Evolutionary conservation across 257 asterid genomes (phyloP).

Genomic region (Primulina tabacum): DNA sequence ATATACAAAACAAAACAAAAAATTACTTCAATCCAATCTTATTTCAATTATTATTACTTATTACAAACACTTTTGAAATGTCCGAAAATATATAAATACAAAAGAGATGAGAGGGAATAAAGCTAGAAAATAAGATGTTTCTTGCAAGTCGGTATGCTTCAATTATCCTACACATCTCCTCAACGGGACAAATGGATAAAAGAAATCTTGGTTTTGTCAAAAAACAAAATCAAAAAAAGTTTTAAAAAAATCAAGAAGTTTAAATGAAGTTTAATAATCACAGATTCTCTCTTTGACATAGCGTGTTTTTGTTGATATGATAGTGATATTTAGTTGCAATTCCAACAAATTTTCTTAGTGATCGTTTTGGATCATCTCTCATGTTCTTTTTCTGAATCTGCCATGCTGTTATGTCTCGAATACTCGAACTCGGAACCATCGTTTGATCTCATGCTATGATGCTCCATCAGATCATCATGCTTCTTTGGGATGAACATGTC

Average conservation of each 20-base stretch:
- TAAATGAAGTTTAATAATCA: constrained; percentile 19
- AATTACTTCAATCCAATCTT: neutral
- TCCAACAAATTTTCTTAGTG: neutral
- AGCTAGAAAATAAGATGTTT: constrained; percentile 2
- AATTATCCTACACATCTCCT: constrained; percentile 26
- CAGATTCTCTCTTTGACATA: constrained; percentile 16
- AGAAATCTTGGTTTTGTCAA: constrained; percentile 22
- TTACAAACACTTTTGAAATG: neutral
- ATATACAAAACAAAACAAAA: too few species aligned
- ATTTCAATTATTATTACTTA: neutral
- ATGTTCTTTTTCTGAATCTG: constrained; percentile 13
- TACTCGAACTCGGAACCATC: constrained; percentile 10
- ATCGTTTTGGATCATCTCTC: constrained; percentile 8
- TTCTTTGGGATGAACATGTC: neutral
- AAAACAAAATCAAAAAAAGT: neutral
- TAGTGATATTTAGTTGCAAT: neutral
- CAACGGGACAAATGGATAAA: constrained; percentile 15
- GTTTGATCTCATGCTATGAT: neutral
- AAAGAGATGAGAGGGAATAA: neutral
- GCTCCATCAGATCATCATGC: neutral
- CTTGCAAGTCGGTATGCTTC: constrained; percentile 24
- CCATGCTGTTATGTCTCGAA: constrained; percentile 11
- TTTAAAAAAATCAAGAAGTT: constrained; percentile 6
- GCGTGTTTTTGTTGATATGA: neutral
- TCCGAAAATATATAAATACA: neutral